Evolutionary conservation across 2,329 filamentous ascomycete species (phyloP), one percentile per base, ranked within the genome.

Genomic region (Diatrype stigma): DNA sequence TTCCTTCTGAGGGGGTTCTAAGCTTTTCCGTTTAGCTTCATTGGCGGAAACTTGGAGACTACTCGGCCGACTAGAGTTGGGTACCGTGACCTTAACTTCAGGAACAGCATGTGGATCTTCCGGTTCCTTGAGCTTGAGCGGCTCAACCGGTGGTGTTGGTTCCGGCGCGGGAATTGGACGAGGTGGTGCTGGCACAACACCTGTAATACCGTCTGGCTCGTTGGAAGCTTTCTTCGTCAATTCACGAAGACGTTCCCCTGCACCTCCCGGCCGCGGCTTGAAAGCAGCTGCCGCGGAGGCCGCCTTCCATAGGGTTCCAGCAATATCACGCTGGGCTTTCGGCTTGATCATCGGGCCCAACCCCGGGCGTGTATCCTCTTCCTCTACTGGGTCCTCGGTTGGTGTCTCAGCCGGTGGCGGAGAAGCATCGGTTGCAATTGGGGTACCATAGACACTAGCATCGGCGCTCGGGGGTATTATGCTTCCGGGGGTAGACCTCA

Each of bases 321-420:
- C 89, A 60, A 94, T 77, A 51, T 94, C 86, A n/a, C 77, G 79
- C 55, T 80, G 84, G 1, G 84, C 82, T 64, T 89, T 90, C 56
- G 86, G 83, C 69, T 90, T 93, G 61, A 96, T 87, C 92, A 96
- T 96, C 2, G 91, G 90, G 0, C 90, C 90, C 6, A 96, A 78
- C 1, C 90, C 91, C 17, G 90, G 90, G n/a, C 89, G 73, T 6
- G 55, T 63, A 2, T 78, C 75, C 48, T 77, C 73, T 2, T 57
- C 48, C 16, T 65, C 62, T 4, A 54, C 53, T 51, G 68, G 14
- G 14, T 12, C 62, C 14, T 62, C 63, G 2, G 64, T 52, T 19
- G 66, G 59, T 6, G 66, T 57, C 5, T 59, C 60, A 2, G 63
- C 57, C 5, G 66, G 59, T 23, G 65, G 57, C 6, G 65, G 48